These are phyloP conservation scores for Pilasporangium apinafurcum DNA, from an alignment of 352 stramenopile species.

Conservation along the genomic window DNA sequence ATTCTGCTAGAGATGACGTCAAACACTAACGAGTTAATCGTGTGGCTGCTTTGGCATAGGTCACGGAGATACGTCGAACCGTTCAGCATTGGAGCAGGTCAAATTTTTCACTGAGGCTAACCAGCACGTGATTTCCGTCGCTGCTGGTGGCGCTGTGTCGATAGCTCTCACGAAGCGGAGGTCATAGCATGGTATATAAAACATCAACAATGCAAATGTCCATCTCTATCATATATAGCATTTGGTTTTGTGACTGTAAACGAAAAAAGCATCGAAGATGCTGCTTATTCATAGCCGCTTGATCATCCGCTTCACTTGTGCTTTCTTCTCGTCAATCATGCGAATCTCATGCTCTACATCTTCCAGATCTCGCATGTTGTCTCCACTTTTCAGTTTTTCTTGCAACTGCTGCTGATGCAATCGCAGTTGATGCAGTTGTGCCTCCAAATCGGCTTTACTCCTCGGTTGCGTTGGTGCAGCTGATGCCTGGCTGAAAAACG, in stretches of 20 bases:
- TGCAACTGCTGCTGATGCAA: slow-evolving; percentile 21
- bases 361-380: slow-evolving; percentile 10
- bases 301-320: slow-evolving; percentile 39
- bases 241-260: not conserved
- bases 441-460: slow-evolving; percentile 34
- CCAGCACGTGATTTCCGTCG: slow-evolving; percentile 23
- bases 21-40: too few relatives aligned
- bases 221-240: not conserved
- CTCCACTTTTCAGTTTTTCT: slow-evolving; percentile 9
- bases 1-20: too few relatives aligned
- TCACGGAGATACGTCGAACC: slow-evolving; percentile 47
- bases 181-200: not conserved
- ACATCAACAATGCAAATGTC: not conserved
- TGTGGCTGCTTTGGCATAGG: slow-evolving; percentile 15
- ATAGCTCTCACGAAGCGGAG: slow-evolving; percentile 22
- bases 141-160: slow-evolving; percentile 59
- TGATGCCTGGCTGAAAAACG: slow-evolving; percentile 23
- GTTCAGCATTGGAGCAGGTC: slow-evolving; percentile 25
- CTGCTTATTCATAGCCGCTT: slow-evolving; percentile 21
- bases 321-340: slow-evolving; percentile 51
- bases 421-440: slow-evolving; percentile 29
- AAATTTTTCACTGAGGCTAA: slow-evolving; percentile 29
- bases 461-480: slow-evolving; percentile 7
- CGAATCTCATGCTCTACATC: slow-evolving; percentile 42
- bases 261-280: too few relatives aligned